phyloP scores from a whole-genome alignment of 2,329 filamentous ascomycete species.

The Fusarium sp. region DNA sequence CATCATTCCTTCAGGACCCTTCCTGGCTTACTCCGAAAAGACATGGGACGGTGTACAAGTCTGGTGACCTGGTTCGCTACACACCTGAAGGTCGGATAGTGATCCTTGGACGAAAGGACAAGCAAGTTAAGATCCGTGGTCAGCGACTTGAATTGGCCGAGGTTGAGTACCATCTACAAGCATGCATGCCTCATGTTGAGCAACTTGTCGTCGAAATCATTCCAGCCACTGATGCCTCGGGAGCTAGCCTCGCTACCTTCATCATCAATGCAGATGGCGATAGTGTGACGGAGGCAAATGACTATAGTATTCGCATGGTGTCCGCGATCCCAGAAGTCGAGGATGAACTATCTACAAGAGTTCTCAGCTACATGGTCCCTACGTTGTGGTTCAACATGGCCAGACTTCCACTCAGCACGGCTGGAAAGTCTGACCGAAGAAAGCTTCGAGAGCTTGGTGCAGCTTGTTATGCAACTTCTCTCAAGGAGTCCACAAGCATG shows the following conservation, averaged over 20 bases:
- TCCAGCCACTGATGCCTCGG: background rate
- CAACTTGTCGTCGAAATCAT: constrained; percentile 9
- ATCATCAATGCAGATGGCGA: background rate
- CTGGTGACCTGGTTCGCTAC: constrained; percentile 62
- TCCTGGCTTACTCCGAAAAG: background rate
- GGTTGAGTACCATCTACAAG: constrained; percentile 31
- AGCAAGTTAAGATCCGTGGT: constrained; percentile 70
- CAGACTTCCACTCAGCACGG: constrained; percentile 7
- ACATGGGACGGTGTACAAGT: constrained; percentile 55
- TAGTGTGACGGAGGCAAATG: background rate
- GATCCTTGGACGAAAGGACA: constrained; percentile 66
- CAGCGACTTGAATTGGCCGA: constrained; percentile 64
- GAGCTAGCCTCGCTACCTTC: constrained; percentile 1
- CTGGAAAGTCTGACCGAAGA: constrained; percentile 19
- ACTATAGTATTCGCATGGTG: constrained; percentile 11
- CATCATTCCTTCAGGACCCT: constrained; percentile 6
- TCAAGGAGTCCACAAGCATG: background rate
- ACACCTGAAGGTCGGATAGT: constrained; percentile 47
- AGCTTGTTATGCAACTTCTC: constrained; percentile 13
- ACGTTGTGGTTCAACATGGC: constrained; percentile 13
- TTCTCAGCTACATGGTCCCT: constrained; percentile 19
- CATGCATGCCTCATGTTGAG: constrained; percentile 1
- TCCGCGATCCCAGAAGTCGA: constrained; percentile 1
- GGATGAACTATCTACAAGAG: background rate
- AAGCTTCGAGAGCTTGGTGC: constrained; percentile 10